Base-by-base conservation (phyloP, 495 filamentous ascomycete genomes). In the Trichoderma erinaceum region DNA sequence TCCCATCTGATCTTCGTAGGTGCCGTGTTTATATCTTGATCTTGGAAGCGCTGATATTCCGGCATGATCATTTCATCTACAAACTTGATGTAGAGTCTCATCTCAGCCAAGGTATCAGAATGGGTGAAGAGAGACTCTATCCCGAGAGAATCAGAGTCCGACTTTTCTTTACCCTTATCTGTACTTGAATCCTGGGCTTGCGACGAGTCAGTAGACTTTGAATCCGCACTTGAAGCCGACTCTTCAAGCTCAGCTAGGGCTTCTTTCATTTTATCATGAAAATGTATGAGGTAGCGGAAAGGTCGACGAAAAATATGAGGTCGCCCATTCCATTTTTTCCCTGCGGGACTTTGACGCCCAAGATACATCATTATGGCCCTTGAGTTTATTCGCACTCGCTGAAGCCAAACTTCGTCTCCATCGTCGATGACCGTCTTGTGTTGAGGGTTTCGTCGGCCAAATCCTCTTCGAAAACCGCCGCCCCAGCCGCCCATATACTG, bases 11-110 rank as follows among this genome's bases (percentile, higher is more conserved):
- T 69, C 16, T 72, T 75, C 7, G 72, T 66, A 0, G 68, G 67
- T 3, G 61, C 32, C 3, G 38, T 72, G 12, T 35, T 32, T 4
- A 52, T 23, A 11, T 70, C 66, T 6, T 29, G 18, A 11, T 69
- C 61, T 6, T 74, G 70, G 48, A 71, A 78, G 12, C 69, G 69
- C 18, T 38, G 61, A 41, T 75, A 71, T 12, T 72, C 35, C 21
- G 76, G 74, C 70, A 80, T 74, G 25, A 80, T 68, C 63, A 77
- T 72, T 27, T 72, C 68, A 5, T 77, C 73, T 27, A 78, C 67
- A 66, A 77, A 78, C 25, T 74, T 71, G 38, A 78, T 73, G 48
- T 78, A 78, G 67, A 74, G 73, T 65, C 70, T 71, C 70, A 76
- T 72, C 25, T 73, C 72, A 4, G 69, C 66, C 25, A 80, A 66